A percentile compares a stretch with the other conserved stretches of the same genome.
These are phyloP conservation scores for Cynara cardunculus DNA, from an alignment of 129 eudicot genomes.

Conservation along the genomic window DNA sequence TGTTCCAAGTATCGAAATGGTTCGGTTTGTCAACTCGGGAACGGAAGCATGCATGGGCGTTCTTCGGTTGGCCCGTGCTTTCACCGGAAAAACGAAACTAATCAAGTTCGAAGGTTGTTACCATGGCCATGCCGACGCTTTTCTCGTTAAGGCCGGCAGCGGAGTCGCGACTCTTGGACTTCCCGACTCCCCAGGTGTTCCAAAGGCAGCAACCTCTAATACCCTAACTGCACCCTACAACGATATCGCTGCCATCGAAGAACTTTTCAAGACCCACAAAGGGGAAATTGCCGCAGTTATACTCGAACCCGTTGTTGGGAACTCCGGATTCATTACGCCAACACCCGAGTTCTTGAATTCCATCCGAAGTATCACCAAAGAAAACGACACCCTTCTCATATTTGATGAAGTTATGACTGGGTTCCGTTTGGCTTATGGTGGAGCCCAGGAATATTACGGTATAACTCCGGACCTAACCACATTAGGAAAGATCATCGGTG, in stretches of 20 bases:
- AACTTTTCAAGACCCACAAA: conserved; percentile 53
- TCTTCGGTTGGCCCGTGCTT: conserved; percentile 88
- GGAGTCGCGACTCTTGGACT: conserved; percentile 94
- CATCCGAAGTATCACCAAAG: conserved; percentile 57
- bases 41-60: conserved; percentile 98
- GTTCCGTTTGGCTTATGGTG: conserved; percentile 80
- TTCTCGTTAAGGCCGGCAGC: conserved; percentile 89
- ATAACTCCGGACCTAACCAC: conserved; percentile 81
- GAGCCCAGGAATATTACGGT: conserved; percentile 81
- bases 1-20: conserved; percentile 96
- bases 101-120: conserved; percentile 90
- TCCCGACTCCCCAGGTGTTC: conserved; percentile 94
- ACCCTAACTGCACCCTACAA: conserved; percentile 85
- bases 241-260: conserved; percentile 47
- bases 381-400: conserved; percentile 56
- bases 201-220: conserved; percentile 56
- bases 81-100: conserved; percentile 57
- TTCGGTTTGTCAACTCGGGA: conserved; percentile 89
- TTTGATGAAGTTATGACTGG: conserved; percentile 96
- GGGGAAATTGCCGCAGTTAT: conserved; percentile 89
- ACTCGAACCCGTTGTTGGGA: conserved; percentile 89
- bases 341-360: conserved; percentile 56
- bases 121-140: conserved; percentile 94
- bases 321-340: conserved; percentile 84
- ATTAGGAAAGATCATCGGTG: conserved; percentile 74